Evolutionary conservation across 2,329 filamentous ascomycete species (phyloP), one percentile per base, ranked within the genome.

Genomic region (Anisogramma anomala): DNA sequence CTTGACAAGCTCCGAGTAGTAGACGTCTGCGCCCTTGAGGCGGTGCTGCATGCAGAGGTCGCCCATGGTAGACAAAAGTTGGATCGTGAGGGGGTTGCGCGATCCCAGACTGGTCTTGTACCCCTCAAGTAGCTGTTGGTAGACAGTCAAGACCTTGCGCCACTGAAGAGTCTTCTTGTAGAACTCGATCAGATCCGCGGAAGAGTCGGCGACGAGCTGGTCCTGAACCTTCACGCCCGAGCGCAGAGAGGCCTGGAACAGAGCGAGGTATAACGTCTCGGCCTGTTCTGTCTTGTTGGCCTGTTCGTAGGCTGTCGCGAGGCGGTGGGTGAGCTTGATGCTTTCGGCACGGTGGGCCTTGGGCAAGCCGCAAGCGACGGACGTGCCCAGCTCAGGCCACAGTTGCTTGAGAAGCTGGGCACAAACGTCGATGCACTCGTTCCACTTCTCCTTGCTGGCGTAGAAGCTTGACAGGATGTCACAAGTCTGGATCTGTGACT

Each of bases 1-100:
- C 39, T 44, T 53, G 33, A 47, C 36, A 22, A 56, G 48, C 42
- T 48, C 47, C 11, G 42, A 46, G 39, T 55, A 56, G 33, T 52
- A 53, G n/a, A 23, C 39, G 28, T 54, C 49, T 11, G 52, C 51
- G 15, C 41, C 48, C 26, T 48, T 50, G 26, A 48, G 44, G 40
- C 49, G 48, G 34, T 53, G 43, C 39, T 51, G 46, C 33, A 48
- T 46, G 37, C 43, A 51, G 10, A 51, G 23, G 39, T 49, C 47
- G 10, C 47, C 47, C 44, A 47, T 49, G 7, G 38, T 49, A 39
- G 47, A 49, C 36, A 49, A 41, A 8, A 42, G 44, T 38, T 32
- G 44, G 26, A 49, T 45, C 3, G 47, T 47, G n/a, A 49, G 45
- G 15, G 47, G 19, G 23, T 49, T 49, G 22, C 47, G 41, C 18